Base-by-base conservation (phyloP, 805 yeast species). In the Hanseniaspora pseudoguilliermondii region DNA sequence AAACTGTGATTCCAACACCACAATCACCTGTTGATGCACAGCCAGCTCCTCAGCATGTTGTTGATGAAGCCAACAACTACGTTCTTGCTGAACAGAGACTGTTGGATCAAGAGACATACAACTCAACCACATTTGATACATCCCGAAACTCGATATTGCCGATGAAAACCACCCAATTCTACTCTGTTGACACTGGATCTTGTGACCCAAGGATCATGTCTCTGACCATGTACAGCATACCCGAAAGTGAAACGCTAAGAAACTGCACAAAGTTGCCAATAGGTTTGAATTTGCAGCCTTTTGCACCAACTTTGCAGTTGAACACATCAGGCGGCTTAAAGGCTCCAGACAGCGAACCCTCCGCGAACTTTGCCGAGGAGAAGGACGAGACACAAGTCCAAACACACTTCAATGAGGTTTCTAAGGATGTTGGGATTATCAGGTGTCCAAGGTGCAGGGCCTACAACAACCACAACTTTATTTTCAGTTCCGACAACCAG, bases 381-480 rank as follows among this genome's bases (percentile, higher is more conserved):
- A 23, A 27, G 35, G 54, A 55, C 25, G 54, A 55, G 7, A 65
- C 35, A 5, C 35, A 42, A 35, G 13, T 44, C 6, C 49, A 49
- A 47, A 41, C 40, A 3, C 55, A 51, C 21, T 51, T 21, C 32
- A 51, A 55, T n/a, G 42, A 49, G 15, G 40, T 55, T 18, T 27
- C 36, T 0, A 49, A 40, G 6, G 49, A 73, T 42, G 75, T 75
- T 16, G 87, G 88, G 0, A 95, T 96, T 0, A 83, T 95, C 36
- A 78, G 99, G 61, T 93, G 99, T 70, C 78, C 80, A 61, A 82
- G 97, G 59, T 93, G 99, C 71, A 79, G 96, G 56, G 80, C 96
- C 1, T 93, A 89, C 67, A 75, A 89, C 59, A 93, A 91, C 66
- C 95, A 97, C 3, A 78, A 82, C 20, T 84, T 86, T 81, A 82